Base-by-base conservation (phyloP, 129 eudicot genomes). In the Chrysanthemum seticuspe region DNA sequence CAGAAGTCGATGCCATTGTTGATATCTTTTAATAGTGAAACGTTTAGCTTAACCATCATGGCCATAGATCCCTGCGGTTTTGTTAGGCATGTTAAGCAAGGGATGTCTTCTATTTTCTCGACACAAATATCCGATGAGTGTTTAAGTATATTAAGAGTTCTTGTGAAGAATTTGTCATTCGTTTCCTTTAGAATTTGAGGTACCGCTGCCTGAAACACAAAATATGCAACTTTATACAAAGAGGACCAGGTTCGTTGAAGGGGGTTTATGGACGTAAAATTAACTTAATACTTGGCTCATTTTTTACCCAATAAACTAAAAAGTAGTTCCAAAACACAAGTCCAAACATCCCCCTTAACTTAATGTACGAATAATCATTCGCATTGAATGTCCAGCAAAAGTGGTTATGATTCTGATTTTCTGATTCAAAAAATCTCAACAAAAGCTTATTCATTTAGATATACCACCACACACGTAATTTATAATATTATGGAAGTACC, bases 1-100 rank as follows among this genome's bases (percentile, higher is more conserved):
- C 96, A 93, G 76, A 93, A 93, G 60, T 93, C 98, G 6, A 93
- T 79, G 61, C 89, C 98, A 75, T 93, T 92, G 11, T 68, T 85
- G 48, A 93, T 86, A 65, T 89, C 95, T 70, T 83, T 81, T 65
- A 93, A 83, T 67, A 84, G 45, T 2, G 90, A 82, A 29, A 87
- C 71, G 72, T 87, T 84, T 61, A 93, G 74, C 66, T 85, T 93
- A 67, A 86, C 96, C 98, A 94, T 94, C 68, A 94, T 74, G 10
- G 98, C 85, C 98, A 94, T 94, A 12, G 98, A 90, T 64, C n/a
- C n/a, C n/a, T n/a, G n/a, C n/a, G n/a, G n/a, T n/a, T n/a, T n/a
- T n/a, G n/a, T n/a, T n/a, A n/a, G n/a, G n/a, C n/a, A n/a, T n/a
- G n/a, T n/a, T n/a, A n/a, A n/a, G n/a, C n/a, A n/a, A n/a, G n/a